phyloP scores from a whole-genome alignment of 2,329 filamentous ascomycete species.

The Fusarium staphyleae region DNA sequence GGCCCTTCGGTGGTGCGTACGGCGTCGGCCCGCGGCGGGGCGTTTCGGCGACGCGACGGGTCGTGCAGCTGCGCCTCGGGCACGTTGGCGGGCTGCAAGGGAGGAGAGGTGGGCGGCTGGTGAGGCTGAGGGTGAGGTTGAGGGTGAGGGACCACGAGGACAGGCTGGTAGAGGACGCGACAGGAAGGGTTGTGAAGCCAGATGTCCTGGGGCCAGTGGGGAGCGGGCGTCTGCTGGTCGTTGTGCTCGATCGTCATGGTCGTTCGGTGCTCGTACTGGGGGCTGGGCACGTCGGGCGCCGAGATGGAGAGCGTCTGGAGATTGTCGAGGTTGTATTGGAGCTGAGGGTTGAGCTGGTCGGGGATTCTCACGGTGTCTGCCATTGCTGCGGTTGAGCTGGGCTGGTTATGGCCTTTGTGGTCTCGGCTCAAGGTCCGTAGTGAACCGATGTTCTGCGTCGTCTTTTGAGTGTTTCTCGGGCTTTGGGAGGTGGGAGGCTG shows the following conservation, averaged over 20 bases:
- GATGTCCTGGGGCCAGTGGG: conserved; percentile 23
- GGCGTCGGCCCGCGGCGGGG: background rate
- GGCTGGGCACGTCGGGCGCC: background rate
- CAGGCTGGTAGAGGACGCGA: conserved; percentile 26
- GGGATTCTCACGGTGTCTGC: background rate
- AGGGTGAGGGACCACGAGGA: conserved; percentile 9
- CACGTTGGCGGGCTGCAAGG: conserved; percentile 1
- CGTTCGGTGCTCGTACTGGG: conserved; percentile 5
- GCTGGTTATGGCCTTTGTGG: no score
- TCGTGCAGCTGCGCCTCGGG: conserved; percentile 2
- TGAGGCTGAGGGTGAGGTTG: background rate
- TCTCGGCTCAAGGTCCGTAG: no score
- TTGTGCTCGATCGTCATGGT: conserved; percentile 12
- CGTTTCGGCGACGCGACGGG: background rate
- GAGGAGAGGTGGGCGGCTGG: background rate
- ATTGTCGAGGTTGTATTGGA: background rate
- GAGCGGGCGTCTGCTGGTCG: background rate
- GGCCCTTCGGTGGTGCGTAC: background rate
- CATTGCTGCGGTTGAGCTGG: background rate
- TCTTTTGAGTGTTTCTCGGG: no score
- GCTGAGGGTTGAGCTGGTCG: background rate
- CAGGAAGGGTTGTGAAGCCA: conserved; percentile 22
- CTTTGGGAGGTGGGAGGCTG: no score
- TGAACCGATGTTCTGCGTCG: no score
- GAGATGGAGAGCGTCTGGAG: conserved; percentile 7